Conservation (phyloP, 139 green algal species). For the Edaphochlamys debaryana region DNA sequence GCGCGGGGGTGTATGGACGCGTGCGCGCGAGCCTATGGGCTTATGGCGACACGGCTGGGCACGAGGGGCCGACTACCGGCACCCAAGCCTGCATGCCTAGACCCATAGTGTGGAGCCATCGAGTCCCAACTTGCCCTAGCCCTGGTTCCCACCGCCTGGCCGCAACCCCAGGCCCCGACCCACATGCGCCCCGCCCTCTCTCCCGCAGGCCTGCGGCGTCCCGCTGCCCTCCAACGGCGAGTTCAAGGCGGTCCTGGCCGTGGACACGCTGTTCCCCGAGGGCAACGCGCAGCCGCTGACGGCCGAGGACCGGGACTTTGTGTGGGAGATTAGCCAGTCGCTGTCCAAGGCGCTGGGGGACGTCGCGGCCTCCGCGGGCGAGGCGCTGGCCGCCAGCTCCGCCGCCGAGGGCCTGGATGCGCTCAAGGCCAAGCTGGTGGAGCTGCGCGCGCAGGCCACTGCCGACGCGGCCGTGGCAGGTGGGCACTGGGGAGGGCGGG, state of each 20-base stretch:
- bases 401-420: conserved; percentile 24
- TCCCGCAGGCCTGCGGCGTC: conserved; percentile 40
- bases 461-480: neutral
- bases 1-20: too few species aligned
- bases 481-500: too few species aligned
- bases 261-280: conserved; percentile 69
- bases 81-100: too few species aligned
- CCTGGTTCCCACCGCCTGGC: too few species aligned
- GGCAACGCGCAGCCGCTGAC: conserved; percentile 61
- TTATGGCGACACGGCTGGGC: too few species aligned
- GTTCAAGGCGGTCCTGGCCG: conserved; percentile 65
- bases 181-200: too few species aligned
- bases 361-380: neutral
- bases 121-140: too few species aligned
- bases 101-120: too few species aligned
- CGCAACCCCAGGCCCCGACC: too few species aligned
- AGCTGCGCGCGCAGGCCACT: conserved; percentile 15
- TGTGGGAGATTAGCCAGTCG: conserved; percentile 53
- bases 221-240: conserved; percentile 19
- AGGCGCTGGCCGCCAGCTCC: neutral
- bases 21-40: too few species aligned
- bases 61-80: too few species aligned
- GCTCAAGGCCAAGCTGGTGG: neutral
- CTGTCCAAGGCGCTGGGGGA: neutral
- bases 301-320: conserved; percentile 59